Evolutionary conservation across 148 eudicot species (phyloP), one percentile per base, ranked within the genome.

Genomic region (Rhododendron mucronatum): DNA sequence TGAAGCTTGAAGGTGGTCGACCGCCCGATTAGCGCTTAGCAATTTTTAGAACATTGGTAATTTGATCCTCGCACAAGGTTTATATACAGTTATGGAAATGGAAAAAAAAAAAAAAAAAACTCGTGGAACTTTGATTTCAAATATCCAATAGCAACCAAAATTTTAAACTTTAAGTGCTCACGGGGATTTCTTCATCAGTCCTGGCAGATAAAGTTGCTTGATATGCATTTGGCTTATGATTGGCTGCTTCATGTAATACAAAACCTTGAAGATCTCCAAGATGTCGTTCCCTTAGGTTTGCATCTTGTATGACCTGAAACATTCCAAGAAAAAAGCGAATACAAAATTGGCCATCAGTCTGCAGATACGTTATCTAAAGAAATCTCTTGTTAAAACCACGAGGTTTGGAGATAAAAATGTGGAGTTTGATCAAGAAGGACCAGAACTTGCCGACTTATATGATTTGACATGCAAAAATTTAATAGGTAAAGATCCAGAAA

Each of bases 181-280:
- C 95, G 59, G 93, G 93, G 76, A 91, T 90, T 86, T 87, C 90
- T 76, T 88, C 86, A 87, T 91, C 95, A 79, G 90, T 78, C 85
- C 89, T 89, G 82, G 77, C 39, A 79, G 92, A 91, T 86, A 37
- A 82, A 45, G 89, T 84, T 81, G 88, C 89, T 85, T 51, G 88
- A 87, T 87, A 85, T 88, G 89, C 89, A 82, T 89, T 87, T 41
- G 91, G 89, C 71, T 79, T 88, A 18, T 88, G 55, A 87, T 61
- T 87, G 7, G 88, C 86, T 74, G 90, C 81, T 55, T 91, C 91
- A 28, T 91, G 87, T 85, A 78, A 84, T 45, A 84, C 86, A 69
- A 65, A 88, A 86, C 95, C 95, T 89, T 93, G 95, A 37, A 93
- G 94, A 86, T 90, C 94, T 35, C 95, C 95, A 47, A 93, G 88